Base-by-base conservation (phyloP, 305 asterid species). In the Solanum chacoense region DNA sequence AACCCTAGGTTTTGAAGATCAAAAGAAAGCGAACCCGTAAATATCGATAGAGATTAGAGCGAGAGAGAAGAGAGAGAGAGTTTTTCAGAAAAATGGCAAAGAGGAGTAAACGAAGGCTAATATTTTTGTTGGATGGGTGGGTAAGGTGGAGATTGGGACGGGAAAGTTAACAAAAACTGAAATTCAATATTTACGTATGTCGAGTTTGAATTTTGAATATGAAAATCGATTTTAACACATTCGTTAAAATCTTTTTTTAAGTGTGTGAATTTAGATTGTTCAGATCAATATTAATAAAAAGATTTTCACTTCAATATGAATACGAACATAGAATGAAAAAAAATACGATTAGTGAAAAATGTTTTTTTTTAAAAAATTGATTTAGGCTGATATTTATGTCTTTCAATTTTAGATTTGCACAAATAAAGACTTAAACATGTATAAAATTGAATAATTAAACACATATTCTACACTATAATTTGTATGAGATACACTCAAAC, bases 1-100 rank as follows among this genome's bases (percentile, higher is more conserved):
- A 94, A 93, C 94, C 95, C 95, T 90, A 93, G 89, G 4, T 86
- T 88, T 50, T 14, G 88, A 93, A 93, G 95, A 91, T 89, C 93
- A 93, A 89, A 84, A 89, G 87, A 89, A 88, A 35, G 91, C 18
- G 91, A 89, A 87, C 89, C 90, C 91, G 92, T 90, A 90, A 89
- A 89, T 94, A 94, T 90, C 91, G 84, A 91, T 55, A 89, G 87
- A 89, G 55, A 42, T 42, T 12, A 42, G 90, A 87, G 22, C 13
- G 89, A 85, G 35, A 11, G 88, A 85, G 28, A 22, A 38, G 24
- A 79, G 71, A 13, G 55, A 42, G 73, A 88, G 29, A 34, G 84
- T 84, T 88, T 88, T 83, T 37, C 88, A 88, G 79, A 26, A 37
- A 88, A 76, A 69, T 87, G 76, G 89, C 76, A 92, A 79, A 71